Evolutionary conservation across 2,329 filamentous ascomycete genomes (phyloP).

Genomic region (Chaetothyriales sp.): DNA sequence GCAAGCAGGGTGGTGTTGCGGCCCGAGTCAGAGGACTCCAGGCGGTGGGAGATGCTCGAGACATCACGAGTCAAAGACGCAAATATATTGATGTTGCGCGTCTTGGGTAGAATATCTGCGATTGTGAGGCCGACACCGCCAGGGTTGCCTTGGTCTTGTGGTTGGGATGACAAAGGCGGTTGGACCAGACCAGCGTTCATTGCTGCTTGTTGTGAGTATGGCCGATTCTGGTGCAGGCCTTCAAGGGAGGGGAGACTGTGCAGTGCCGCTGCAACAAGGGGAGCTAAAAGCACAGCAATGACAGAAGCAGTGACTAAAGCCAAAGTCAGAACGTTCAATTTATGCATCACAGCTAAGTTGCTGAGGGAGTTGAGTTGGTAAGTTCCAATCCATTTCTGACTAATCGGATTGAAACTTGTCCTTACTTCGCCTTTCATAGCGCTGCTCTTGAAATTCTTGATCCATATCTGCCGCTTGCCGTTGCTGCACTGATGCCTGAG

Average conservation of each 20-base stretch:
- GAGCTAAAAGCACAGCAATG: neutral
- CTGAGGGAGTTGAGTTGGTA: neutral
- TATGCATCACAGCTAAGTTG: neutral
- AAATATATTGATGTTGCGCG: conserved; percentile 70
- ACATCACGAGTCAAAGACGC: conserved; percentile 66
- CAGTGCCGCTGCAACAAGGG: neutral
- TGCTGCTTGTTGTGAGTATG: conserved; percentile 2
- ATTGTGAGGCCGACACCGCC: conserved; percentile 46
- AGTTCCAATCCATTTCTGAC: neutral
- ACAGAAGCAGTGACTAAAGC: neutral
- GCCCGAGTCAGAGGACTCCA: conserved; percentile 42
- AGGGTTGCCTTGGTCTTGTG: neutral
- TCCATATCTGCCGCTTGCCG: too few relatives aligned
- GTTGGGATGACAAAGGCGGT: neutral
- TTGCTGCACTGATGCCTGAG: too few relatives aligned
- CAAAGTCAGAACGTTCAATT: neutral
- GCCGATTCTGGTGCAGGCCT: neutral
- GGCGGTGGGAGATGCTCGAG: conserved; percentile 48
- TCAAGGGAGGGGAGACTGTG: neutral
- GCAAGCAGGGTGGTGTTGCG: conserved; percentile 74
- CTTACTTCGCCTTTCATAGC: too few relatives aligned
- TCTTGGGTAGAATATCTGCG: conserved; percentile 68
- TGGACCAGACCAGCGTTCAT: conserved; percentile 12
- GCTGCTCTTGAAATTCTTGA: too few relatives aligned
- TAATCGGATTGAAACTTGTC: too few relatives aligned